Evolutionary conservation across 2,329 filamentous ascomycete genomes (phyloP).

Genomic region (Trichoderma koningii): DNA sequence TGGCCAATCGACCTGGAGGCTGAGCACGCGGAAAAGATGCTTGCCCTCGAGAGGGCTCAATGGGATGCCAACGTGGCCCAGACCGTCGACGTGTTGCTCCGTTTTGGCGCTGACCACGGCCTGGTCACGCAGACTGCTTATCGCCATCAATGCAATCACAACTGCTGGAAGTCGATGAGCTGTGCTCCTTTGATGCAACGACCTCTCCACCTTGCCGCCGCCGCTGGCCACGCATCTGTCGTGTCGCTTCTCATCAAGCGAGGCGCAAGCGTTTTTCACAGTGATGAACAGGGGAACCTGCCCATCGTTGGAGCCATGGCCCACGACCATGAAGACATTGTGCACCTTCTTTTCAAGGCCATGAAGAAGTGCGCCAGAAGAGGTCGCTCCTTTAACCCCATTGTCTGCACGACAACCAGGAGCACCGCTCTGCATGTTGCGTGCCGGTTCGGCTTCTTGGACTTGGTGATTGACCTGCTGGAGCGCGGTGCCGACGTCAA

Average conservation of each 20-base stretch:
- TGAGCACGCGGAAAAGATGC: background rate
- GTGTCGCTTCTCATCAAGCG: constrained; percentile 1
- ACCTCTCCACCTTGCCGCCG: constrained; percentile 22
- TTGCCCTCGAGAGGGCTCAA: background rate
- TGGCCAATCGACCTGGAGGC: background rate
- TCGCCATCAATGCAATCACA: constrained; percentile 4
- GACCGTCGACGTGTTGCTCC: constrained; percentile 15
- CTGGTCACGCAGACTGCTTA: background rate
- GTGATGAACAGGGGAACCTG: constrained; percentile 19
- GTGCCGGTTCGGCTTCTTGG: constrained; percentile 20
- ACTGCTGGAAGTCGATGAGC: constrained; percentile 24
- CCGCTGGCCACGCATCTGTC: constrained; percentile 4
- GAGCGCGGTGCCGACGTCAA: constrained; percentile 6
- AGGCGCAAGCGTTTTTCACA: background rate
- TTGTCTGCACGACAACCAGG: background rate
- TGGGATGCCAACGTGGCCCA: constrained; percentile 9
- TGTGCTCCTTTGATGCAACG: constrained; percentile 17
- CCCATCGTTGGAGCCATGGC: constrained; percentile 22
- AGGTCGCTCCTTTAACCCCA: background rate
- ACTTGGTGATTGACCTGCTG: constrained; percentile 8
- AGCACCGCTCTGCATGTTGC: constrained; percentile 27
- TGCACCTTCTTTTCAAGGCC: background rate
- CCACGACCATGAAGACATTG: constrained; percentile 13
- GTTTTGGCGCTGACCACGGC: constrained; percentile 22
- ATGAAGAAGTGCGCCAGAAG: background rate